Percentiles rank a stretch among this genome's conserved stretches.
phyloP scores from a whole-genome alignment of 768 basidiomycete species.

The Tricholoma saponaceum region DNA sequence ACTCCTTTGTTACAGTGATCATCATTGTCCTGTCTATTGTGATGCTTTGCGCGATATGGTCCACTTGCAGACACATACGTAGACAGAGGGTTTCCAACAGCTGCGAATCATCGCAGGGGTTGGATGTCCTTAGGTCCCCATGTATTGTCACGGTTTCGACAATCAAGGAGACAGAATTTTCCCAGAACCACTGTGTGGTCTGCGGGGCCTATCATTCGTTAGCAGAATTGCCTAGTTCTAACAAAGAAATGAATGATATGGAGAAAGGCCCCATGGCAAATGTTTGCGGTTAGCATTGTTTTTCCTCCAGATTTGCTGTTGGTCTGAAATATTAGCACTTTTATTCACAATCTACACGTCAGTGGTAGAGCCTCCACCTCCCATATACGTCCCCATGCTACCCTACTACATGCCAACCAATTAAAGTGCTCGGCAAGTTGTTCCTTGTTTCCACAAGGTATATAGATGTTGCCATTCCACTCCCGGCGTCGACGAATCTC shows the following conservation, averaged over 20 bases:
- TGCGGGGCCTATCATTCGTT: neutral
- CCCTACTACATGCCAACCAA: neutral
- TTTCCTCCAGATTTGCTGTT: neutral
- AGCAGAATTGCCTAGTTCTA: neutral
- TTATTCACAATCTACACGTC: neutral
- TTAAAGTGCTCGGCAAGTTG: neutral
- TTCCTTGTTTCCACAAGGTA: neutral
- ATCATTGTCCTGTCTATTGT: constrained; percentile 8
- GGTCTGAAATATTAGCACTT: neutral
- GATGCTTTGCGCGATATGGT: constrained; percentile 6
- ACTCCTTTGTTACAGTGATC: constrained; percentile 6
- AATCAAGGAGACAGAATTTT: neutral
- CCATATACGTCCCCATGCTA: neutral
- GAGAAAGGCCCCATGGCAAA: constrained; percentile 1
- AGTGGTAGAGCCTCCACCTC: neutral
- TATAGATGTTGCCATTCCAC: neutral
- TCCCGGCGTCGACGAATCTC: no score
- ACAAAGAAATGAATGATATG: neutral
- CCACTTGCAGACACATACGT: constrained; percentile 5
- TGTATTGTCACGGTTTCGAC: neutral
- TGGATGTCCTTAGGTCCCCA: constrained; percentile 6
- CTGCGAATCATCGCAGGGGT: constrained; percentile 5
- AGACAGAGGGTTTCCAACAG: neutral
- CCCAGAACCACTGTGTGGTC: neutral
- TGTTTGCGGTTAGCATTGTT: neutral